A percentile compares a stretch with the other conserved stretches of the same genome.
These are phyloP conservation scores for Bonia amplexicaulis DNA, from an alignment of 176 grass and related monocot species.

Conservation along the genomic window DNA sequence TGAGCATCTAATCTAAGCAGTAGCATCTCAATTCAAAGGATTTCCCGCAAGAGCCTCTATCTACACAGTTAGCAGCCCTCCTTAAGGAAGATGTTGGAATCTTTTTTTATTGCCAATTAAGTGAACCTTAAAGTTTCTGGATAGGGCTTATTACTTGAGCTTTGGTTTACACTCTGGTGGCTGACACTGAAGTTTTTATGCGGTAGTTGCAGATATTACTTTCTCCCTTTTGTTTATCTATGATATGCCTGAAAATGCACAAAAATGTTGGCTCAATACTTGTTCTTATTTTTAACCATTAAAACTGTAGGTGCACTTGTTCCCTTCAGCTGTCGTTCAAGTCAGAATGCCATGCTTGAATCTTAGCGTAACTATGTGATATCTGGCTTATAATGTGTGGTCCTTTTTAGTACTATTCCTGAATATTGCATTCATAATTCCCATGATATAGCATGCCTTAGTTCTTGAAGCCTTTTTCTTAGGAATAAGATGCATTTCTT, in stretches of 20 bases:
- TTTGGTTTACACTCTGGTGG: slow-evolving; percentile 8
- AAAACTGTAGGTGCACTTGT: neutral
- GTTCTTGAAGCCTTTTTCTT: neutral
- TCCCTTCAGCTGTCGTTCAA: neutral
- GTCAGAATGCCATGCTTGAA: neutral
- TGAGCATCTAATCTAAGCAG: no score
- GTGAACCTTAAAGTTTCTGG: neutral
- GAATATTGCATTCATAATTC: neutral
- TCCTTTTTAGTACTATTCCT: neutral
- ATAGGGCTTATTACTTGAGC: neutral
- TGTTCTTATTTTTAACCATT: neutral
- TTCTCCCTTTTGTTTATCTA: neutral
- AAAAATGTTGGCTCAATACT: neutral
- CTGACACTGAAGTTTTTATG: neutral
- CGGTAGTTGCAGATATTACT: neutral
- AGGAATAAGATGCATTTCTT: neutral
- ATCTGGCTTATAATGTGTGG: neutral
- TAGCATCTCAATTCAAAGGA: no score
- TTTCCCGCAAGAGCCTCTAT: no score
- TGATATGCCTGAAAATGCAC: neutral
- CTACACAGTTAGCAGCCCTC: no score
- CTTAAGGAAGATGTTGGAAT: no score
- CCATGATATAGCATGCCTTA: neutral
- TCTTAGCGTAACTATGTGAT: neutral
- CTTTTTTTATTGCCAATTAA: neutral